phyloP scores from a whole-genome alignment of 2,329 filamentous ascomycete genomes.

The Blumeria hordei region DNA sequence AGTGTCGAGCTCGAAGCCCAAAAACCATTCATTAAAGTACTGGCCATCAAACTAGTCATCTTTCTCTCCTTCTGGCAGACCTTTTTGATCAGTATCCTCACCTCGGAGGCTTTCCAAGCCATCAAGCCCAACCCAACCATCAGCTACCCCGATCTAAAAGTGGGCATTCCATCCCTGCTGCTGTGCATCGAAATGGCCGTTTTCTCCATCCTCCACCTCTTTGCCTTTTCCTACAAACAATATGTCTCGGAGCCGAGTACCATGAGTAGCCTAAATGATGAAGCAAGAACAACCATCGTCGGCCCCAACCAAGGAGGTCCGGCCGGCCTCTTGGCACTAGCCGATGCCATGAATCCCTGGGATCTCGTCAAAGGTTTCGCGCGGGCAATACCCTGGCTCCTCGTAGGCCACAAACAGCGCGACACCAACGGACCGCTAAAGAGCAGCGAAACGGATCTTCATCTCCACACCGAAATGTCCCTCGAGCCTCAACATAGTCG shows the following conservation, averaged over 20 bases:
- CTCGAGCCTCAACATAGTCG: background rate
- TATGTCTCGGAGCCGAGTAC: conserved; percentile 26
- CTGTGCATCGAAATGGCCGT: conserved; percentile 69
- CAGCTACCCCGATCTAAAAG: conserved; percentile 50
- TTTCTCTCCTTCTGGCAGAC: conserved; percentile 80
- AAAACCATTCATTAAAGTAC: conserved; percentile 52
- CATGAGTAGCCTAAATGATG: conserved; percentile 16
- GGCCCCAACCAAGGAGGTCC: conserved; percentile 36
- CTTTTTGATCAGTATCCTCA: conserved; percentile 35
- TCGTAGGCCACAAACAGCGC: conserved; percentile 43
- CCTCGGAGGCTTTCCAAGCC: conserved; percentile 22
- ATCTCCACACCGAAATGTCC: background rate
- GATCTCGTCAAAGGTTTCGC: conserved; percentile 63
- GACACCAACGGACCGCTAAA: conserved; percentile 27
- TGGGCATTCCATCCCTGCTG: conserved; percentile 55
- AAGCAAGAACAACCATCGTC: conserved; percentile 5
- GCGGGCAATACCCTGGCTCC: conserved; percentile 50
- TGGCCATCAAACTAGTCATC: conserved; percentile 75
- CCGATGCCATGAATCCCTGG: conserved; percentile 56
- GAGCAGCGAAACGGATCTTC: background rate
- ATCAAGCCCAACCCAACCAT: conserved; percentile 20
- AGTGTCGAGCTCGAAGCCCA: conserved; percentile 42
- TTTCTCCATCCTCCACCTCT: conserved; percentile 56
- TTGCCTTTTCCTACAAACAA: conserved; percentile 54
- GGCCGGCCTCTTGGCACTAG: conserved; percentile 37